phyloP scores from a whole-genome alignment of 768 basidiomycete species.

The Suillus decipiens region DNA sequence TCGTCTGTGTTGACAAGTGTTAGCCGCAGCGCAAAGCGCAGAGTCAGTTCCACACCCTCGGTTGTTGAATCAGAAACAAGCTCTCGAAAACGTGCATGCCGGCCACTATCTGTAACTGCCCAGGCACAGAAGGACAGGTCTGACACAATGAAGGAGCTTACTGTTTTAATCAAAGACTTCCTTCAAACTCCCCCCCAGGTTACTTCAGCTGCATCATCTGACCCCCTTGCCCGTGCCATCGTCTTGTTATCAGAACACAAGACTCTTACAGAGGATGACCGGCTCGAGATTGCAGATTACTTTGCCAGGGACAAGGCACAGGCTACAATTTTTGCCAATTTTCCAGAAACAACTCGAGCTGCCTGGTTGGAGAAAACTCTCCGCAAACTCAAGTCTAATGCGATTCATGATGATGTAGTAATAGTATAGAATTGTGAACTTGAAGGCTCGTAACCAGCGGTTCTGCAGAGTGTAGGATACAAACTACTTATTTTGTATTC shows the following conservation, averaged over 20 bases:
- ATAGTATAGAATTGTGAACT: no score
- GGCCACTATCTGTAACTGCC: neutral
- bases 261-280: neutral
- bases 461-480: no score
- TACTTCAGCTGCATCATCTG: no score
- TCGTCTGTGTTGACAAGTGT: neutral
- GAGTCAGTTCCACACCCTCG: no score
- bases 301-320: neutral
- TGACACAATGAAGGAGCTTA: neutral
- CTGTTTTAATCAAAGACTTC: neutral
- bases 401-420: no score
- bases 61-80: neutral
- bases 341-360: neutral
- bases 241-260: neutral
- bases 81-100: neutral
- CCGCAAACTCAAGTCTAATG: neutral
- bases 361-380: conserved; percentile 1
- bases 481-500: no score
- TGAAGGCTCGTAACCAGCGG: no score
- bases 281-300: neutral
- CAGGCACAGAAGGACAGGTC: neutral
- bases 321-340: neutral
- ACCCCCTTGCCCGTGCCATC: neutral
- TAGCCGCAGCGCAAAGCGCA: neutral
- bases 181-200: neutral